A percentile compares a stretch with the other conserved stretches of the same genome.
Evolutionary conservation across 768 basidiomycete species (phyloP).

Genomic region (Plicaturopsis crispa): DNA sequence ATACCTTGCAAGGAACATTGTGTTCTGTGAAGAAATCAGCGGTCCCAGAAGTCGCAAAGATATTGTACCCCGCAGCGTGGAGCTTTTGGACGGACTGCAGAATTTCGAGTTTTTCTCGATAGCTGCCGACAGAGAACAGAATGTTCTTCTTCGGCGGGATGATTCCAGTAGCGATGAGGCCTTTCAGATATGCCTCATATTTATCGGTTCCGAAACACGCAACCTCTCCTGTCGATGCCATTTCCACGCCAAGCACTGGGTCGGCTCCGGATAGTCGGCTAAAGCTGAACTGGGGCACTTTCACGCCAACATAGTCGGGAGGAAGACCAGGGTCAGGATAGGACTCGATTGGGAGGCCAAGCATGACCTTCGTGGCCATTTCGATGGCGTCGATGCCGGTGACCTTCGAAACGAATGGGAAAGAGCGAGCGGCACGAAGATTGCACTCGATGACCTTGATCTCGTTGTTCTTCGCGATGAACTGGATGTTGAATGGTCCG

Average conservation of each 20-base stretch:
- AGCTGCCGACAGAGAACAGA: conserved; percentile 92
- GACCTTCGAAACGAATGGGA: conserved; percentile 98
- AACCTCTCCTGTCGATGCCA: conserved; percentile 99
- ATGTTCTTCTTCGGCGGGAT: conserved; percentile 96
- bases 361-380: conserved; percentile 98
- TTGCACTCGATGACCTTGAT: conserved; percentile 99
- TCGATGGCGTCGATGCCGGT: conserved; percentile 98
- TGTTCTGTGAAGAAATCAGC: conserved; percentile 98
- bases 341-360: conserved; percentile 79
- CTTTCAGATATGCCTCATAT: conserved; percentile 98
- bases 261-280: conserved; percentile 94
- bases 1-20: conserved; percentile 90
- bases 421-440: conserved; percentile 92
- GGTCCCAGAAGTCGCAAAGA: conserved; percentile 95
- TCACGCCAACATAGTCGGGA: conserved; percentile 93
- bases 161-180: conserved; percentile 93
- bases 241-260: conserved; percentile 96
- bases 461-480: conserved; percentile 99
- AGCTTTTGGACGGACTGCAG: conserved; percentile 93
- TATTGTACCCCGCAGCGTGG: conserved; percentile 87
- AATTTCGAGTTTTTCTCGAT: conserved; percentile 95
- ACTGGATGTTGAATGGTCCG: conserved; percentile 98
- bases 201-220: conserved; percentile 98
- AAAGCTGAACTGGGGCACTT: conserved; percentile 99
- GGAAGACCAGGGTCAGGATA: conserved; percentile 89